A percentile compares a stretch with the other conserved stretches of the same genome.
phyloP scores from a whole-genome alignment of 1,139 yeast species.

The Kodamaea ohmeri region DNA sequence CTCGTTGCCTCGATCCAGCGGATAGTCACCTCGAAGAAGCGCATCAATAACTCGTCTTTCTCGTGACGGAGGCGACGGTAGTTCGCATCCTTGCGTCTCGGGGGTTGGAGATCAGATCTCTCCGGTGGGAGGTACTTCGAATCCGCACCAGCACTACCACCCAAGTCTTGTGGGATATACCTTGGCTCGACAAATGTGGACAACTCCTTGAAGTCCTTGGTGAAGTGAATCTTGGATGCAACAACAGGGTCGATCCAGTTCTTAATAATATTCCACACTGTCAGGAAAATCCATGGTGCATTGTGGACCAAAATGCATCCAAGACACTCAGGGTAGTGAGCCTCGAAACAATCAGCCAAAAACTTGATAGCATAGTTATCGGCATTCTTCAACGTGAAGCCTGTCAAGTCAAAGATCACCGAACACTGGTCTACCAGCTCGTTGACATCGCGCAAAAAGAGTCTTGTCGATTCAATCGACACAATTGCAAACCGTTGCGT shows the following conservation, averaged over 20 bases:
- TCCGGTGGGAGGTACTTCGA: constrained; percentile 32
- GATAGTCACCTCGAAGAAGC: constrained; percentile 36
- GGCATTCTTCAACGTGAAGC: constrained; percentile 46
- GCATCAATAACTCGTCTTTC: constrained; percentile 32
- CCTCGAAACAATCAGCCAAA: constrained; percentile 45
- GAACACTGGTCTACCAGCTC: constrained; percentile 39
- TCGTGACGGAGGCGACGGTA: constrained; percentile 29
- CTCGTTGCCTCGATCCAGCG: constrained; percentile 45
- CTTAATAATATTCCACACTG: constrained; percentile 47
- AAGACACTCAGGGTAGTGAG: constrained; percentile 49
- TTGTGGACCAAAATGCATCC: constrained; percentile 41
- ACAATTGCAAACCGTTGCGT: constrained; percentile 40
- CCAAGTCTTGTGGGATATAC: constrained; percentile 39
- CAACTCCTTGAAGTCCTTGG: constrained; percentile 38
- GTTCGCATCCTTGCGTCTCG: constrained; percentile 28
- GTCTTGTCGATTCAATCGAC: constrained; percentile 41
- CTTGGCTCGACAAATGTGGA: constrained; percentile 30
- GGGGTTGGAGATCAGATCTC: constrained; percentile 28
- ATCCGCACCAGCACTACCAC: constrained; percentile 35
- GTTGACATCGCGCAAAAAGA: constrained; percentile 35
- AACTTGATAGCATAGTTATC: constrained; percentile 45
- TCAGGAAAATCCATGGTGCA: constrained; percentile 51
- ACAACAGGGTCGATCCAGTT: constrained; percentile 49
- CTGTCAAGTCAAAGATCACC: constrained; percentile 46
- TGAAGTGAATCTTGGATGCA: constrained; percentile 44